Percentiles rank a stretch among this genome's conserved stretches.
phyloP scores from a whole-genome alignment of 805 yeast species.

The Metschnikowia peoriensis region DNA sequence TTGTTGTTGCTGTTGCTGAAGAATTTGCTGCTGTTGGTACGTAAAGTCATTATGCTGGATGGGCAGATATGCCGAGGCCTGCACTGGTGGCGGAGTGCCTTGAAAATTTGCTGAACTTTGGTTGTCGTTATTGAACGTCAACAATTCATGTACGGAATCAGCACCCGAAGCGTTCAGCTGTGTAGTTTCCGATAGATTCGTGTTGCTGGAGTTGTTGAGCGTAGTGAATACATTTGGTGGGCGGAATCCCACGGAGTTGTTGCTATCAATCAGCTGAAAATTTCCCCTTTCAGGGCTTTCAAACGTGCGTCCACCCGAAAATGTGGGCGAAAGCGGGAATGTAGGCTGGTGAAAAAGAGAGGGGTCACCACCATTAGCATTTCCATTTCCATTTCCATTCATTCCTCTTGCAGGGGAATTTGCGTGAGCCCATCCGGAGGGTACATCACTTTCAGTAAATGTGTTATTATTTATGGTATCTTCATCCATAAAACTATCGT shows the following conservation, averaged over 20 bases:
- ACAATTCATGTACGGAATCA: slow-evolving; percentile 10
- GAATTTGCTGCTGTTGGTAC: slow-evolving; percentile 5
- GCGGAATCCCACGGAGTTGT: slow-evolving; percentile 28
- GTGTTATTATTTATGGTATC: slow-evolving; percentile 27
- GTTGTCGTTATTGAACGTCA: slow-evolving; percentile 7
- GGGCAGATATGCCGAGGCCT: slow-evolving; percentile 8
- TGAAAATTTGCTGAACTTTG: slow-evolving; percentile 8
- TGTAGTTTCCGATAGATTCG: slow-evolving; percentile 39
- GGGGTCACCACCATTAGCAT: slow-evolving; percentile 4
- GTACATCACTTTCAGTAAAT: slow-evolving; percentile 7
- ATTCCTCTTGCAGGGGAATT: slow-evolving; percentile 11
- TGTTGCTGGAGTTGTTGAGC: slow-evolving; percentile 37
- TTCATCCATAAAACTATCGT: slow-evolving; percentile 41
- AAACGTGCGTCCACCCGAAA: slow-evolving; percentile 18
- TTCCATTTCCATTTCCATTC: not conserved
- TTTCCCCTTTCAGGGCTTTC: slow-evolving; percentile 21
- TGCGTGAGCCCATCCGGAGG: slow-evolving; percentile 5
- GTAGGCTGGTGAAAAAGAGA: slow-evolving; percentile 12
- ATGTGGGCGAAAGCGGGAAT: slow-evolving; percentile 26
- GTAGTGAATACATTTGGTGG: slow-evolving; percentile 44
- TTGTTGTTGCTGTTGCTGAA: slow-evolving; percentile 13
- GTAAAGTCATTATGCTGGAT: slow-evolving; percentile 1
- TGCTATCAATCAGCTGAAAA: slow-evolving; percentile 39
- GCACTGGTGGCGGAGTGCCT: slow-evolving; percentile 8
- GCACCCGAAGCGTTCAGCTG: slow-evolving; percentile 17